Evolutionary conservation across 257 asterid genomes (phyloP).

Genomic region (Galeopsis tetrahit): DNA sequence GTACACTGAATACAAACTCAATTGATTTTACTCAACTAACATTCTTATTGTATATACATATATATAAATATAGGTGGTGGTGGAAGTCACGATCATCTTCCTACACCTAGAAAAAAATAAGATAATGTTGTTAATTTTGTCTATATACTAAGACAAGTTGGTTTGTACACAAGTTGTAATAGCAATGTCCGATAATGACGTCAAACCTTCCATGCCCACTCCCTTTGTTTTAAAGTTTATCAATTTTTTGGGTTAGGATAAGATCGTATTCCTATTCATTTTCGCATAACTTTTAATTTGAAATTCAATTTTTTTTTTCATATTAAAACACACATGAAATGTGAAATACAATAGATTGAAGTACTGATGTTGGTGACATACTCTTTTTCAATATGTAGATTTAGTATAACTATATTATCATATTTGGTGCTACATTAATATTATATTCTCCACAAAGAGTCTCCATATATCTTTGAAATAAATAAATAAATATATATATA

Average conservation of each 20-base stretch:
- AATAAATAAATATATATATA: neutral
- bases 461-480: neutral
- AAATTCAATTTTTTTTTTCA: neutral
- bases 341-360: neutral
- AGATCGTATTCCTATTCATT: slow-evolving; percentile 7
- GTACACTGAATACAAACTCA: too few relatives aligned
- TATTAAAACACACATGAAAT: neutral
- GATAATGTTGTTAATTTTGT: too few relatives aligned
- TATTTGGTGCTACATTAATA: neutral
- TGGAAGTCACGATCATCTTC: neutral
- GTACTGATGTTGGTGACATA: slow-evolving; percentile 1
- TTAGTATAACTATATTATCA: neutral
- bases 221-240: neutral
- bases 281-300: neutral
- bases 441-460: slow-evolving; percentile 11
- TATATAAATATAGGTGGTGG: too few relatives aligned
- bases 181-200: slow-evolving; percentile 14
- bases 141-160: neutral
- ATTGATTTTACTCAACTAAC: too few relatives aligned
- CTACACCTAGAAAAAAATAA: neutral
- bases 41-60: too few relatives aligned
- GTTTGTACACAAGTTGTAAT: neutral
- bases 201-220: slow-evolving; percentile 8
- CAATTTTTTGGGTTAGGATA: neutral
- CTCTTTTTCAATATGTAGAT: neutral